Percentiles rank a stretch among this genome's conserved stretches.
These are phyloP conservation scores for Epithele typhae DNA, from an alignment of 768 basidiomycete species.

Conservation along the genomic window DNA sequence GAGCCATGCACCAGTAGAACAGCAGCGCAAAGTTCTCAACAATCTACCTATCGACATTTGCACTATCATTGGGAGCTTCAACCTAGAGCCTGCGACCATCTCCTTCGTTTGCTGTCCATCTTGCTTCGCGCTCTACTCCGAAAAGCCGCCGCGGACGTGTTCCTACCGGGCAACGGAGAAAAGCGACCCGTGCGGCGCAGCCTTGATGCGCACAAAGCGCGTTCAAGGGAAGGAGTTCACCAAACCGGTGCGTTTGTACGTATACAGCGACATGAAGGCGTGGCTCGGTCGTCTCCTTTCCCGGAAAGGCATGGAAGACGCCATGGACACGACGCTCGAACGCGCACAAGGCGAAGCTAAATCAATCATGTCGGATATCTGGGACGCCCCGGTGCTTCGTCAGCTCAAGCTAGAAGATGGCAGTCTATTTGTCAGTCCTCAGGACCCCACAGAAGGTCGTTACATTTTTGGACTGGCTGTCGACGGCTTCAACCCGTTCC, in stretches of 20 bases:
- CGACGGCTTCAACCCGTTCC: slow-evolving; percentile 14
- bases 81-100: neutral
- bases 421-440: neutral
- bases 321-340: neutral
- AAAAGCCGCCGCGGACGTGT: neutral
- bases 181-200: neutral
- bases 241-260: neutral
- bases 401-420: neutral
- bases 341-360: neutral
- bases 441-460: neutral
- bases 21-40: neutral
- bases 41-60: neutral
- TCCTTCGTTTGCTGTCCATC: neutral
- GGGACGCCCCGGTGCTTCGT: slow-evolving; percentile 1
- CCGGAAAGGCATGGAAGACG: slow-evolving; percentile 4
- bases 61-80: slow-evolving; percentile 1
- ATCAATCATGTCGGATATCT: neutral
- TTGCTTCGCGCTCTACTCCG: neutral
- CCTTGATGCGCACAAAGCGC: neutral
- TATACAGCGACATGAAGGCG: slow-evolving; percentile 1
- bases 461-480: slow-evolving; percentile 2
- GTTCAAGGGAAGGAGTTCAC: slow-evolving; percentile 2
- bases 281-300: slow-evolving; percentile 7
- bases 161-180: neutral
- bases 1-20: too few relatives aligned